Evolutionary conservation across 2,329 filamentous ascomycete genomes (phyloP).

Genomic region (Paraphoma sp.): DNA sequence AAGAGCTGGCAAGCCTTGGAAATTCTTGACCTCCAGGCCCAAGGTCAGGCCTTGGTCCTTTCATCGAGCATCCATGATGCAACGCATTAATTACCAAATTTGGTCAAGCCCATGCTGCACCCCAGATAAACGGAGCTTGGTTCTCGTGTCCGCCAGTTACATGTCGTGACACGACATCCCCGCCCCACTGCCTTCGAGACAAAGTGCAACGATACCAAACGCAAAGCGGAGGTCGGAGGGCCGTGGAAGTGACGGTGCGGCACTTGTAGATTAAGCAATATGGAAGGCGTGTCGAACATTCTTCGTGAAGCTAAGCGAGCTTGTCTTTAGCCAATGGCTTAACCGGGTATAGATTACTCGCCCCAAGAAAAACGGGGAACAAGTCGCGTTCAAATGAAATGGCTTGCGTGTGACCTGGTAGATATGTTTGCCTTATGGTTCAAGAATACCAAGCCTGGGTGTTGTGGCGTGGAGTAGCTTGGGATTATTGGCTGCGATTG

Average conservation of each 20-base stretch:
- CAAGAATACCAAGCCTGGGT: constrained; percentile 2
- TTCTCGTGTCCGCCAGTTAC: constrained; percentile 25
- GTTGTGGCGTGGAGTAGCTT: neutral
- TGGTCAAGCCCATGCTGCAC: neutral
- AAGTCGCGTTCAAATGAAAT: constrained; percentile 6
- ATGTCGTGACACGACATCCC: neutral
- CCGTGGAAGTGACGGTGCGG: constrained; percentile 15
- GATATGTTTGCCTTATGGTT: neutral
- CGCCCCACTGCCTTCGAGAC: constrained; percentile 5
- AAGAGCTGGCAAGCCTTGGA: neutral
- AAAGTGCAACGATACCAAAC: constrained; percentile 12
- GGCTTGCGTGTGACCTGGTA: constrained; percentile 14
- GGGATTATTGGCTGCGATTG: neutral
- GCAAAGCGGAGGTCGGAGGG: constrained; percentile 14
- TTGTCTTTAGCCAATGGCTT: constrained; percentile 23
- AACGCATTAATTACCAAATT: constrained; percentile 1
- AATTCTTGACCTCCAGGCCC: neutral
- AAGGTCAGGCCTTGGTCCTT: constrained; percentile 1
- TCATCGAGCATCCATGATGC: constrained; percentile 13
- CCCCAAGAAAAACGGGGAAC: constrained; percentile 4
- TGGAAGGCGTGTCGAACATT: constrained; percentile 26
- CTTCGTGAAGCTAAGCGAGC: constrained; percentile 26
- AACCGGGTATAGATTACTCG: constrained; percentile 15
- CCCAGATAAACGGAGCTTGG: constrained; percentile 16
- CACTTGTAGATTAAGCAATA: constrained; percentile 37